Base-by-base conservation (phyloP, 768 basidiomycete genomes). In the Coprinopsis sp. region DNA sequence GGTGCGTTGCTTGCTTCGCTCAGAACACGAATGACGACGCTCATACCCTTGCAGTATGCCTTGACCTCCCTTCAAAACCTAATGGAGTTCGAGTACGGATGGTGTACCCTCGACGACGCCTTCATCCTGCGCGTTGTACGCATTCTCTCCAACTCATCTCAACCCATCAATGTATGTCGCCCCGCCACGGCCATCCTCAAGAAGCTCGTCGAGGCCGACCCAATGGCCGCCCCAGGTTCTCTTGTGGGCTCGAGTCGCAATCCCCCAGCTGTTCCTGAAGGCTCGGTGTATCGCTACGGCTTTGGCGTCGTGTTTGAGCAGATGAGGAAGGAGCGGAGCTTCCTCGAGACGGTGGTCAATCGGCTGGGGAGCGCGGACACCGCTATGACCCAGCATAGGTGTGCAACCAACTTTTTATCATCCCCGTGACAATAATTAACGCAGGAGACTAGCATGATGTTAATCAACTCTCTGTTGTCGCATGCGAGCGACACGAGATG, bases 171-270 rank as follows among this genome's bases (percentile, higher is more conserved):
- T 51, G 89, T 94, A 49, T 90, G 88, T 56, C 84, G 91, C 4
- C 93, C 92, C 27, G 92, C 91, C 1, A 92, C 89, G 33, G 82
- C 87, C 27, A 93, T 95, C 46, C 73, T 94, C 51, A 90, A 91
- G 66, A 86, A 85, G 52, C 78, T 95, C 18, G 91, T 92, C 12
- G 90, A 92, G 62, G 90, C 90, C 7, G 87, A 90, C 56, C 85
- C 90, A 14, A 66, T 74, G 54, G 82, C 70, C 50, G 78, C 80
- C 14, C 79, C 86, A 1, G 81, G 80, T 14, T 71, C 77, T 2
- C 60, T 72, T 31, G 73, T 82, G 11, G 77, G 82, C 57, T 81
- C 84, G 18, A 87, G 85, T 56, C 72, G 70, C 53, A 62, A 62
- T 33, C 72, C 73, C 6, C 77, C 85, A 3, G 55, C 60, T 24